Conservation (phyloP, 2,329 filamentous ascomycete genomes). For the Metarhizium sp. region DNA sequence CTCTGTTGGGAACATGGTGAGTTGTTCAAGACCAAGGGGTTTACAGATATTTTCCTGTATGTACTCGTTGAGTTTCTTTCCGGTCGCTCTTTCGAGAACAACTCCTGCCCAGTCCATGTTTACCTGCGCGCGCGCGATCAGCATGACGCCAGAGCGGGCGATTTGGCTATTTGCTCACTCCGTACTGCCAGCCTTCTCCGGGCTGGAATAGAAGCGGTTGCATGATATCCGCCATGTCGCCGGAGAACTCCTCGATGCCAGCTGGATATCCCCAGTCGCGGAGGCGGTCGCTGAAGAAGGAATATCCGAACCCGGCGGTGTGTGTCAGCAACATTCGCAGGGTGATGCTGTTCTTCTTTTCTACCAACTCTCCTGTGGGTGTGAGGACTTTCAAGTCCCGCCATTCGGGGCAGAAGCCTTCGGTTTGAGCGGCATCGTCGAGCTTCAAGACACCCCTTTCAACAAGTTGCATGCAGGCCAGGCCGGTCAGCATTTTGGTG, state of each 20-base stretch:
- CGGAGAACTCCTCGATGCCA: constrained; percentile 49
- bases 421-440: constrained; percentile 37
- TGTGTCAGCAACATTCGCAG: constrained; percentile 49
- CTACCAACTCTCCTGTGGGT: constrained; percentile 25
- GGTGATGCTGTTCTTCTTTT: constrained; percentile 41
- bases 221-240: constrained; percentile 39
- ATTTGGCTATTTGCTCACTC: constrained; percentile 26
- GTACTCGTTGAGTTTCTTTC: constrained; percentile 36
- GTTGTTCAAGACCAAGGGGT: constrained; percentile 37
- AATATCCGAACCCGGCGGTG: constrained; percentile 47
- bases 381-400: constrained; percentile 34
- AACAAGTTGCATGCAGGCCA: constrained; percentile 49
- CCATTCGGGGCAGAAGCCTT: constrained; percentile 40
- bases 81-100: constrained; percentile 34
- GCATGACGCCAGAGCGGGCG: not conserved
- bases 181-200: constrained; percentile 52
- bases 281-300: constrained; percentile 41
- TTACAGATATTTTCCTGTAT: constrained; percentile 36
- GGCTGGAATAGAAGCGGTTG: constrained; percentile 53
- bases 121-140: constrained; percentile 23
- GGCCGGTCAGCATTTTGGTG: constrained; percentile 44
- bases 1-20: constrained; percentile 46
- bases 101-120: constrained; percentile 46
- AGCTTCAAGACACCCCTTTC: constrained; percentile 38
- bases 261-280: constrained; percentile 36